Conservation (phyloP, 106 monocot genomes). For the Dendrobium officinale region DNA sequence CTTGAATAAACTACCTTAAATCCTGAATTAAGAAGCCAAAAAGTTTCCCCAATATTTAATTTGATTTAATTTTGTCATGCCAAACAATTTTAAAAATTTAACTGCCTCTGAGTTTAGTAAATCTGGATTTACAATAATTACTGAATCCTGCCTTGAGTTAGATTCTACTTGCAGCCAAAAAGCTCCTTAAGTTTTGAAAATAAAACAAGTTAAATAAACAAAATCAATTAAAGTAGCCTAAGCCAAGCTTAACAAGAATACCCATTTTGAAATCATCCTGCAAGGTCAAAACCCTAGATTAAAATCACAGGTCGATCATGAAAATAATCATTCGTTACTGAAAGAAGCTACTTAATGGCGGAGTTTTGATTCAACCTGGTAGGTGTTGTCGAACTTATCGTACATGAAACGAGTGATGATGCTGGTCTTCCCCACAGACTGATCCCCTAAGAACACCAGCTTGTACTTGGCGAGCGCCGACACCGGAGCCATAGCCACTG, state of each 20-base stretch:
- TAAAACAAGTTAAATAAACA: too few relatives aligned
- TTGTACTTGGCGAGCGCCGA: constrained; percentile 29
- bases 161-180: background rate
- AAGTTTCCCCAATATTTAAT: too few relatives aligned
- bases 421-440: constrained; percentile 30
- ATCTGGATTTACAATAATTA: too few relatives aligned
- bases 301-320: background rate
- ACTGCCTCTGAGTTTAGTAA: too few relatives aligned
- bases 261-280: background rate
- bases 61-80: too few relatives aligned
- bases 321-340: background rate
- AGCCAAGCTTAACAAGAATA: background rate
- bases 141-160: too few relatives aligned
- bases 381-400: constrained; percentile 29
- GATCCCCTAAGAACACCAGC: constrained; percentile 27
- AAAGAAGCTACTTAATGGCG: background rate
- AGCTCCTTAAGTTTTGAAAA: background rate
- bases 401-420: constrained; percentile 32
- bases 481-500: constrained; percentile 17
- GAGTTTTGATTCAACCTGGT: constrained; percentile 12
- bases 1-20: too few relatives aligned
- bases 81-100: too few relatives aligned
- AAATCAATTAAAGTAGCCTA: background rate
- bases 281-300: background rate
- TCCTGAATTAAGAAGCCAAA: too few relatives aligned